phyloP scores from a whole-genome alignment of 2,329 filamentous ascomycete genomes.

The Cryphonectria naterciae region DNA sequence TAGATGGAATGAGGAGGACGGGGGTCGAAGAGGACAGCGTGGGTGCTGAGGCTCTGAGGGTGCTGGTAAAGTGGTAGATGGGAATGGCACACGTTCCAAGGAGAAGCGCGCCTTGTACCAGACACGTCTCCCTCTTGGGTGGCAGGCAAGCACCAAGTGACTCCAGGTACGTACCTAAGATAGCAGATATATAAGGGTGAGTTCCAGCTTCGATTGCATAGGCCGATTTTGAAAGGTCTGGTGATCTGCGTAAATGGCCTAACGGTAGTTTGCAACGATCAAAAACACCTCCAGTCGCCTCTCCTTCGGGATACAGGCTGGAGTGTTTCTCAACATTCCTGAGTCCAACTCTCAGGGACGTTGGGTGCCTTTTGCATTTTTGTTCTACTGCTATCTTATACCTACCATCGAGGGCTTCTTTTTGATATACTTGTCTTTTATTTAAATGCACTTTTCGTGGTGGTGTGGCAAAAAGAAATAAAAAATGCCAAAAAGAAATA shows the following conservation, averaged over 20 bases:
- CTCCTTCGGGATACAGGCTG: conserved; percentile 9
- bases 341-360: neutral
- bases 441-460: neutral
- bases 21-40: neutral
- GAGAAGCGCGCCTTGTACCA: neutral
- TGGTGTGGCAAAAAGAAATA: neutral
- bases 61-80: neutral
- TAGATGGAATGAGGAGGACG: neutral
- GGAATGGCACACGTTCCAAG: neutral
- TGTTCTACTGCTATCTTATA: neutral
- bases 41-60: neutral
- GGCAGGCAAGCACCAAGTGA: neutral
- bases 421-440: neutral
- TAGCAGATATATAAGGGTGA: neutral
- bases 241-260: neutral
- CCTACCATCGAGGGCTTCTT: neutral
- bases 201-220: neutral
- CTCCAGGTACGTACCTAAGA: neutral
- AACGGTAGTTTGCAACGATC: neutral
- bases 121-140: neutral
- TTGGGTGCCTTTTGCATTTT: conserved; percentile 8
- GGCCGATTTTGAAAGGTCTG: conserved; percentile 6
- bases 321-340: neutral
- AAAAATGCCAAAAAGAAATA: neutral
- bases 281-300: conserved; percentile 8